phyloP scores from a whole-genome alignment of 768 basidiomycete species.

The Lyophyllum decastes region DNA sequence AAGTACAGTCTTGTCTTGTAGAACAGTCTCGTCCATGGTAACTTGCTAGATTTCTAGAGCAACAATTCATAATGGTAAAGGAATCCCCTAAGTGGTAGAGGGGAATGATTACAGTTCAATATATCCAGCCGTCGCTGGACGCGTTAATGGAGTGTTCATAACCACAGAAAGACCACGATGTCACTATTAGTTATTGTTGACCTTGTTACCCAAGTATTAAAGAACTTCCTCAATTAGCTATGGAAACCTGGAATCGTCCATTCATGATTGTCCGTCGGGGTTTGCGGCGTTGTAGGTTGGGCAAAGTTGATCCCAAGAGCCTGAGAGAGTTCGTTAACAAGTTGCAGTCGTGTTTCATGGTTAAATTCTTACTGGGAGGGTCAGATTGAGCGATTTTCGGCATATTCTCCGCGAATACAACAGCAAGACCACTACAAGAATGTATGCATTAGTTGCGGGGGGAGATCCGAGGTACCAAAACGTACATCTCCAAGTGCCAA shows the following conservation, averaged over 20 bases:
- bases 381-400: constrained; percentile 12
- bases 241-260: not conserved
- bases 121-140: too few species aligned
- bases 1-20: too few species aligned
- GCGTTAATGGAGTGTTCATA: too few species aligned
- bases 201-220: not conserved
- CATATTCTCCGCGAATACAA: constrained; percentile 38
- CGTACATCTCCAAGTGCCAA: constrained; percentile 46
- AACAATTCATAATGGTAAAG: too few species aligned
- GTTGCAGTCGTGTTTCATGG: not conserved
- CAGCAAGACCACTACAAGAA: constrained; percentile 26
- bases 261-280: not conserved
- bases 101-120: too few species aligned
- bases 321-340: not conserved
- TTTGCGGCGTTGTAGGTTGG: not conserved
- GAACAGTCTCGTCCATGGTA: too few species aligned
- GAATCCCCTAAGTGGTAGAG: too few species aligned
- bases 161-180: too few species aligned
- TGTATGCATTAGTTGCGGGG: not conserved
- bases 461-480: not conserved
- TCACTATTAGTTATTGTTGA: not conserved
- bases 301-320: not conserved
- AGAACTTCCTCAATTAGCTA: not conserved
- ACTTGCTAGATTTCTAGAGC: too few species aligned
- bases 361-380: constrained; percentile 23